These are phyloP conservation scores for Sisymbrium irio DNA, from an alignment of 345 rosid genomes.

Conservation along the genomic window DNA sequence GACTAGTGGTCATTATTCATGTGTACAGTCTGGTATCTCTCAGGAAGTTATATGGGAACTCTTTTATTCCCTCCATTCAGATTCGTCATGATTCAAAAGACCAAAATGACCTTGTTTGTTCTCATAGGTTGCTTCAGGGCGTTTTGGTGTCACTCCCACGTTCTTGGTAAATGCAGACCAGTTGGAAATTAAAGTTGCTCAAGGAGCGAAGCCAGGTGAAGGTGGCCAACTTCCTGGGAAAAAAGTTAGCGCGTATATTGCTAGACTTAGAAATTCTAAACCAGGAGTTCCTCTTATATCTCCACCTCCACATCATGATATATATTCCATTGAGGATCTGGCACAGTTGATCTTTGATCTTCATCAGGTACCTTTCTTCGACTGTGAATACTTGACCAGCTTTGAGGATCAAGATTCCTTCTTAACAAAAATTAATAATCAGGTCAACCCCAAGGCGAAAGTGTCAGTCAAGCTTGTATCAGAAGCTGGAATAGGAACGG, in stretches of 20 bases:
- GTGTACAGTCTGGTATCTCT: slow-evolving; percentile 8
- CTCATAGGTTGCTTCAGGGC: slow-evolving; percentile 94
- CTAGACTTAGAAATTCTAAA: slow-evolving; percentile 88
- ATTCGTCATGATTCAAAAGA: background rate
- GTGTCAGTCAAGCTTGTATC: slow-evolving; percentile 98
- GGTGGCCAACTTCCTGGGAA: slow-evolving; percentile 98
- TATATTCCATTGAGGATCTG: slow-evolving; percentile 97
- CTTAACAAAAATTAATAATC: slow-evolving; percentile 14
- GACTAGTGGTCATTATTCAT: background rate
- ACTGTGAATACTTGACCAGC: background rate
- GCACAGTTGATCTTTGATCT: slow-evolving; percentile 98
- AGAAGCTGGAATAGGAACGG: slow-evolving; percentile 98
- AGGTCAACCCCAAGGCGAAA: slow-evolving; percentile 98
- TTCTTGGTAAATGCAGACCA: slow-evolving; percentile 94
- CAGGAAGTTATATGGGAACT: slow-evolving; percentile 10
- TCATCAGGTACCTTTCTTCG: slow-evolving; percentile 68
- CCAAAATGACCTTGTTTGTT: slow-evolving; percentile 16
- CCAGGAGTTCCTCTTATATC: slow-evolving; percentile 99
- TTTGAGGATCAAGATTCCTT: background rate
- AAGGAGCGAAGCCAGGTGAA: slow-evolving; percentile 99
- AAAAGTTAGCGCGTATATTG: slow-evolving; percentile 98
- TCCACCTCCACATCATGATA: slow-evolving; percentile 99
- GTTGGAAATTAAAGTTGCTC: slow-evolving; percentile 95
- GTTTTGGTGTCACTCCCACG: slow-evolving; percentile 98
- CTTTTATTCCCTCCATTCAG: slow-evolving; percentile 4